Base-by-base conservation (phyloP, 1,284 basidiomycete genomes). In the Ceratobasidium sp. region DNA sequence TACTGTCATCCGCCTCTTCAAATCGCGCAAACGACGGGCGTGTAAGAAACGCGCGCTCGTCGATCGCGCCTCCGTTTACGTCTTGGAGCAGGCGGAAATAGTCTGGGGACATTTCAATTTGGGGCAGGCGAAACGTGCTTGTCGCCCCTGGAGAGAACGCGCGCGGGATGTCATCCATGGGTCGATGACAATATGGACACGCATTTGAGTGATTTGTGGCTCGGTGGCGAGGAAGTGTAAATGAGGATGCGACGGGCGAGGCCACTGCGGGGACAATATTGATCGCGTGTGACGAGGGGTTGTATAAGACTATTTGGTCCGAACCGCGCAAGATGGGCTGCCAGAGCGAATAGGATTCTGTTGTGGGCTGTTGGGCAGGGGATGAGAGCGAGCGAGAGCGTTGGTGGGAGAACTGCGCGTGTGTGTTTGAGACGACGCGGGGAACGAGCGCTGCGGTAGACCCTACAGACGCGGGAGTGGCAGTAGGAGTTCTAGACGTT, bases 261-360 rank as follows among this genome's bases (percentile, higher is more conserved):
- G 55, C 81, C 81, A 39, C 79, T 79, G 72, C 81, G 79, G 26
- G 77, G 80, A 59, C 83, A 67, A 96, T 91, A 28, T 92, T 86
- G 14, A 96, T 83, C 0, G 92, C 93, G 79, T 96, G 93, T 0
- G 92, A 94, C 0, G 87, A 89, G 0, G 93, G 89, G 78, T 96
- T 93, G 81, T 96, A 96, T 21, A 96, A 85, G 32, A 96, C 93
- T 67, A 96, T 88, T 78, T 95, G 93, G 80, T 93, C 92, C 0
- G 92, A 89, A 4, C 88, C 87, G 69, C 81, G 80, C 4, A 81
- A 79, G 62, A 71, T 77, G 0, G 77, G 76, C 48, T 64, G 70
- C 76, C 76, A 77, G 41, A 72, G 50, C 26, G 71, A 41, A 45
- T 69, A 69, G n/a, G 65, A 69, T 23, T 57, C 65, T 26, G 39